Evolutionary conservation across 345 rosid species (phyloP).

Genomic region (Mallotus nudiflorus): DNA sequence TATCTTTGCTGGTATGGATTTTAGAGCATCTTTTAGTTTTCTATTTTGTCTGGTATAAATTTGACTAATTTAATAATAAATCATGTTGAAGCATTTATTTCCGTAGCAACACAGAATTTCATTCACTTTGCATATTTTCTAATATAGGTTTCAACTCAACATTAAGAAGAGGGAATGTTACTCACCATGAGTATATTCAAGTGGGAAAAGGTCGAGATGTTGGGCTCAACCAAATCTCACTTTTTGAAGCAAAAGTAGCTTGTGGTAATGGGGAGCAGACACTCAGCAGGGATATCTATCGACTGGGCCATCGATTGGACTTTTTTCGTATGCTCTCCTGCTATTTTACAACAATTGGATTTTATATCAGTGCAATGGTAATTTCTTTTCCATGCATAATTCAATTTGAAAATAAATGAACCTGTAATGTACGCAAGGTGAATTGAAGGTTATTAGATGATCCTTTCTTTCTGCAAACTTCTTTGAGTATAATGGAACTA

Average conservation of each 20-base stretch:
- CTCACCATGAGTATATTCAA: conserved; percentile 99
- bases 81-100: not conserved
- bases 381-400: conserved; percentile 25
- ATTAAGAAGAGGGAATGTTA: conserved; percentile 84
- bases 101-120: not conserved
- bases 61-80: not conserved
- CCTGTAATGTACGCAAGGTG: not conserved
- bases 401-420: conserved; percentile 9
- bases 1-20: conserved; percentile 87
- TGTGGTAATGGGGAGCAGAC: conserved; percentile 97
- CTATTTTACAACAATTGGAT: conserved; percentile 86
- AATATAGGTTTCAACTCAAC: conserved; percentile 87
- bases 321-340: conserved; percentile 95
- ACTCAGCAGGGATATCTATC: conserved; percentile 88
- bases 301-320: conserved; percentile 95
- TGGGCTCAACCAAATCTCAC: conserved; percentile 93
- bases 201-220: conserved; percentile 99
- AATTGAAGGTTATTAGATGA: not conserved
- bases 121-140: not conserved
- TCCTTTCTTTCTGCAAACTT: too few species aligned
- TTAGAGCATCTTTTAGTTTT: not conserved
- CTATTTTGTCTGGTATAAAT: not conserved
- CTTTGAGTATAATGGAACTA: not conserved
- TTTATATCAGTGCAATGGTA: conserved; percentile 91
- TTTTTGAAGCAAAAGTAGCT: conserved; percentile 98